These are phyloP conservation scores for Fonsecaea erecta DNA, from an alignment of 2,329 filamentous ascomycete genomes.

Conservation along the genomic window DNA sequence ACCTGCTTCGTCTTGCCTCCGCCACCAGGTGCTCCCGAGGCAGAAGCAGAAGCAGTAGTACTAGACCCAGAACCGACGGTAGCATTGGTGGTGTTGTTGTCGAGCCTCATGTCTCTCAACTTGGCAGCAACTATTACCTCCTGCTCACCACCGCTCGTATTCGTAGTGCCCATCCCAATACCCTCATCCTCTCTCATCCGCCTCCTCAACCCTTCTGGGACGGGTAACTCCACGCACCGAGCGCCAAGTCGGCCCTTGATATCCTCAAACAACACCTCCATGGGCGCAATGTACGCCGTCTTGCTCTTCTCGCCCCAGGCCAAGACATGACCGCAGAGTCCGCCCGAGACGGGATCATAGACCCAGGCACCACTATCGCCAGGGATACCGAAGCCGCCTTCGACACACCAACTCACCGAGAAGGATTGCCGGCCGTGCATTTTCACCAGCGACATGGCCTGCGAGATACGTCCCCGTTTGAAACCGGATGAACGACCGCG, in stretches of 20 bases:
- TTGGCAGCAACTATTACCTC: constrained; percentile 21
- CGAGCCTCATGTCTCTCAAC: constrained; percentile 21
- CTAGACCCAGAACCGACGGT: not conserved
- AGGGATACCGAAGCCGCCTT: constrained; percentile 62
- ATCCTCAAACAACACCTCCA: constrained; percentile 86
- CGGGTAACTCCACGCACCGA: constrained; percentile 30
- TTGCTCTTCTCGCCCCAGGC: constrained; percentile 82
- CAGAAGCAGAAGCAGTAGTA: not conserved
- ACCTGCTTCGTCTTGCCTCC: constrained; percentile 21
- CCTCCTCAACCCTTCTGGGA: constrained; percentile 13
- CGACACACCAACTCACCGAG: constrained; percentile 70
- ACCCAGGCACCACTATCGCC: constrained; percentile 95
- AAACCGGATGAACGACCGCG: constrained; percentile 85
- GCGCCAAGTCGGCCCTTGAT: constrained; percentile 54
- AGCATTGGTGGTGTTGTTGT: constrained; percentile 1
- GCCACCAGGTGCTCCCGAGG: not conserved
- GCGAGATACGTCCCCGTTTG: constrained; percentile 76
- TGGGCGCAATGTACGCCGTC: constrained; percentile 90
- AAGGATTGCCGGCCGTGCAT: constrained; percentile 83
- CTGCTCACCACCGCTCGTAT: not conserved
- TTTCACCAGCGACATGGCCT: constrained; percentile 80
- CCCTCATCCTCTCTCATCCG: constrained; percentile 15
- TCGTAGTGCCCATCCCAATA: constrained; percentile 7
- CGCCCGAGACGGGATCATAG: constrained; percentile 75
- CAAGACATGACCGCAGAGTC: constrained; percentile 85